Conservation (phyloP, 495 filamentous ascomycete genomes). For the Polyplosphaeria fusca region DNA sequence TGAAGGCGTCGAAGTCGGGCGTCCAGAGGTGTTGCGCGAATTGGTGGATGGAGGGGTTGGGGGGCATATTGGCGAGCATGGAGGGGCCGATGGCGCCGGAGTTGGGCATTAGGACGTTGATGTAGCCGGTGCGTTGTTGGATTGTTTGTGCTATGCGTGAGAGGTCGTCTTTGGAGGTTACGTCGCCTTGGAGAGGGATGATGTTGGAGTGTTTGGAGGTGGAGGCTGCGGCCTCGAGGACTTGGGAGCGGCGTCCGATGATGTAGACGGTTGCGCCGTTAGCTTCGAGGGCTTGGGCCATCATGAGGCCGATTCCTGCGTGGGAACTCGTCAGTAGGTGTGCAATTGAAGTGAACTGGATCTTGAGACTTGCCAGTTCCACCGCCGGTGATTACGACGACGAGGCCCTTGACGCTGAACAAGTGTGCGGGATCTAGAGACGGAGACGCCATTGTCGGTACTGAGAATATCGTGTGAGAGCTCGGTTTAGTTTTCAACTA, state of each 20-base stretch:
- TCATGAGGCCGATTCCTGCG: slow-evolving; percentile 60
- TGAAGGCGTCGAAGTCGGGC: slow-evolving; percentile 53
- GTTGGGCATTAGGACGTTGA: slow-evolving; percentile 67
- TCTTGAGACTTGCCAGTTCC: slow-evolving; percentile 47
- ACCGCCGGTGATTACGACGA: slow-evolving; percentile 60
- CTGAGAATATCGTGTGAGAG: no score
- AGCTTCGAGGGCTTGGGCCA: slow-evolving; percentile 58
- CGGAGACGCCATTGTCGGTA: background rate
- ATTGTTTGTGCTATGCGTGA: slow-evolving; percentile 51
- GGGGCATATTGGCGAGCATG: slow-evolving; percentile 33
- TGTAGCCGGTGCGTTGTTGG: slow-evolving; percentile 51
- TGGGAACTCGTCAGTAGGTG: background rate
- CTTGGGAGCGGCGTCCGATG: slow-evolving; percentile 56
- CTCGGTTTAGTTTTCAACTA: no score
- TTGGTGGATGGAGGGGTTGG: slow-evolving; percentile 42
- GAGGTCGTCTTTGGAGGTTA: slow-evolving; percentile 62
- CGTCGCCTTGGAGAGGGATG: slow-evolving; percentile 60
- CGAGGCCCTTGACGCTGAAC: slow-evolving; percentile 56
- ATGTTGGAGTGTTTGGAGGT: slow-evolving; percentile 37
- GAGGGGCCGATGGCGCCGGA: slow-evolving; percentile 59
- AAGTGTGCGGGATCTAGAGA: slow-evolving; percentile 34
- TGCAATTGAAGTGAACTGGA: background rate
- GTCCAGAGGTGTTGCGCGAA: slow-evolving; percentile 41
- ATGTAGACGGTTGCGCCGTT: slow-evolving; percentile 73
- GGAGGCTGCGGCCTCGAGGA: slow-evolving; percentile 47